These are phyloP conservation scores for Poteriospumella lacustris DNA, from an alignment of 108 stramenopile genomes.

Conservation along the genomic window DNA sequence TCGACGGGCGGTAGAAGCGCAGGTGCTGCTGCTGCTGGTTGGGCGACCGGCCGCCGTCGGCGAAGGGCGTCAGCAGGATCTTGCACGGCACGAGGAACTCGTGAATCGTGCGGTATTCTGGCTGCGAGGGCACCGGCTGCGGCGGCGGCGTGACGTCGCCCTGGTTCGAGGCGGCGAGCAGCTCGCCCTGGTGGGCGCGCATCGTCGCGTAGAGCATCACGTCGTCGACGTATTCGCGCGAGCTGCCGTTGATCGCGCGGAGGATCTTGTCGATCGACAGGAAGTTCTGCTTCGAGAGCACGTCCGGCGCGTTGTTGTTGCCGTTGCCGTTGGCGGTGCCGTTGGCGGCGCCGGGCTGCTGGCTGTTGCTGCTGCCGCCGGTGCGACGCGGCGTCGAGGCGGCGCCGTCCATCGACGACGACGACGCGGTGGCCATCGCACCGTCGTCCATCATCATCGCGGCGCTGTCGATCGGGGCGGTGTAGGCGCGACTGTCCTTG, in stretches of 20 bases:
- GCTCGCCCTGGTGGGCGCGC: too few relatives aligned
- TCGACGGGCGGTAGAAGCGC: too few relatives aligned
- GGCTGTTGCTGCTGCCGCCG: too few relatives aligned
- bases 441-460: neutral
- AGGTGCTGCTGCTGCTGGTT: neutral
- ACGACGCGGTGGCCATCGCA: neutral
- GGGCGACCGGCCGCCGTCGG: too few relatives aligned
- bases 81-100: slow-evolving; percentile 15
- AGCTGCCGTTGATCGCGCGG: neutral
- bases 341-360: neutral
- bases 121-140: too few relatives aligned
- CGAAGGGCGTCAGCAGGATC: too few relatives aligned
- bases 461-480: neutral
- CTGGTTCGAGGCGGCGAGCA: too few relatives aligned
- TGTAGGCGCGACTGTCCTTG: neutral
- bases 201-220: neutral
- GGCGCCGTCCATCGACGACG: too few relatives aligned
- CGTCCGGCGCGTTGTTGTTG: neutral
- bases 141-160: too few relatives aligned
- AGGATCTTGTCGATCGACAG: slow-evolving; percentile 6
- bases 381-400: too few relatives aligned
- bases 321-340: neutral
- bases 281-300: neutral
- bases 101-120: neutral
- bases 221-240: neutral